phyloP scores from a whole-genome alignment of 2,329 filamentous ascomycete species.

The Coniochaeta ligniaria region DNA sequence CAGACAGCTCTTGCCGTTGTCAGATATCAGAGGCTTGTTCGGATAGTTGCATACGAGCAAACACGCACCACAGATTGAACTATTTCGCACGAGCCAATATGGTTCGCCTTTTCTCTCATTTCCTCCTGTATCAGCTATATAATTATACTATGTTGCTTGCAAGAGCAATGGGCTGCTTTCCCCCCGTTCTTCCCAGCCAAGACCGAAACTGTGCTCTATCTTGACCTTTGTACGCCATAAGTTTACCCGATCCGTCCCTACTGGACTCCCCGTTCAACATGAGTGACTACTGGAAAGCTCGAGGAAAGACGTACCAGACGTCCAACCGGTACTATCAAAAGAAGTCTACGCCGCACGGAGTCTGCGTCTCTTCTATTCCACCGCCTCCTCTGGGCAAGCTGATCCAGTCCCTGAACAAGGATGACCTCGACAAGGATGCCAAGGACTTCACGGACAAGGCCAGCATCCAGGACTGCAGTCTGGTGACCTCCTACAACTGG shows the following conservation, averaged over 20 bases:
- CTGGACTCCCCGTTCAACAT: not conserved
- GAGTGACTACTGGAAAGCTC: not conserved
- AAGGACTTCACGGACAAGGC: slow-evolving; percentile 5
- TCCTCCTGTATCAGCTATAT: not conserved
- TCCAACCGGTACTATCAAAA: not conserved
- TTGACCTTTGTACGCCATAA: not conserved
- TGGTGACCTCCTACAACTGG: slow-evolving; percentile 30
- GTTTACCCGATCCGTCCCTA: not conserved
- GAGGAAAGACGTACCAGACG: not conserved
- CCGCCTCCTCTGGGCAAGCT: slow-evolving; percentile 14
- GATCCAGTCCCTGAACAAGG: slow-evolving; percentile 6
- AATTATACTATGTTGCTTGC: not conserved
- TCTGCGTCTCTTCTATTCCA: slow-evolving; percentile 1
- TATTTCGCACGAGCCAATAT: not conserved
- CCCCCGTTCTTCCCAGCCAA: not conserved
- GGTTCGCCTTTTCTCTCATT: not conserved
- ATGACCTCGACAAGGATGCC: slow-evolving; percentile 11
- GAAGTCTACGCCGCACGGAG: not conserved
- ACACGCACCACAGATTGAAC: not conserved
- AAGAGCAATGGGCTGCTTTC: no score
- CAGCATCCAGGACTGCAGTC: slow-evolving; percentile 14
- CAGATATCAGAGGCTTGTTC: not conserved
- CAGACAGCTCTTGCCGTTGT: not conserved
- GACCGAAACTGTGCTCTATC: not conserved
- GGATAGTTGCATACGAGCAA: not conserved